Conservation (phyloP, 805 yeast species). For the Myxozyma vanderwaltii region DNA sequence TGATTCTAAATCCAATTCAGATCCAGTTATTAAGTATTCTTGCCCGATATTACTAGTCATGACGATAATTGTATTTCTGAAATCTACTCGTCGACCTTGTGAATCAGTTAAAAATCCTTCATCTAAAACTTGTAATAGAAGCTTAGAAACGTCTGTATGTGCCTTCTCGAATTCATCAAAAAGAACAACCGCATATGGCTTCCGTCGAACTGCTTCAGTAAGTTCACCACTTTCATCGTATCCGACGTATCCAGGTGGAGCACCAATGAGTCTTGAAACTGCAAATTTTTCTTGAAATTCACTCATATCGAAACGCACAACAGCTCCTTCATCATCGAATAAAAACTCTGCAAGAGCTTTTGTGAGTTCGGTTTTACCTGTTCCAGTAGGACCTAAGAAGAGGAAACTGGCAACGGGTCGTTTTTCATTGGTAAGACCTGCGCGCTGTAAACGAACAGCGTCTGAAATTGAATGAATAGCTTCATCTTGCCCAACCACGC, state of each 20-base stretch:
- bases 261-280: slow-evolving; percentile 87
- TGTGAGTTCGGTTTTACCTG: slow-evolving; percentile 96
- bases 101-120: slow-evolving; percentile 95
- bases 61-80: slow-evolving; percentile 90
- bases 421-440: slow-evolving; percentile 91
- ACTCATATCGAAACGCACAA: slow-evolving; percentile 94
- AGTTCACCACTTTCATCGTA: slow-evolving; percentile 92
- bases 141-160: slow-evolving; percentile 90
- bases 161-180: slow-evolving; percentile 98
- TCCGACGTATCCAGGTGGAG: slow-evolving; percentile 98
- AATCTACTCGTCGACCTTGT: slow-evolving; percentile 91
- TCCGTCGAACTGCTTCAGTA: slow-evolving; percentile 93
- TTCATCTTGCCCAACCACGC: slow-evolving; percentile 94
- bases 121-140: slow-evolving; percentile 86
- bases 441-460: slow-evolving; percentile 94
- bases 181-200: slow-evolving; percentile 88
- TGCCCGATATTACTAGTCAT: slow-evolving; percentile 98
- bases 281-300: slow-evolving; percentile 96
- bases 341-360: slow-evolving; percentile 89
- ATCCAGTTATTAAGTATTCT: slow-evolving; percentile 74
- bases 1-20: slow-evolving; percentile 40
- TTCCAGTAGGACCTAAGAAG: slow-evolving; percentile 98
- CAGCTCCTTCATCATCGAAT: slow-evolving; percentile 84
- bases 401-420: slow-evolving; percentile 95
- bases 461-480: slow-evolving; percentile 88